Evolutionary conservation across 495 filamentous ascomycete species (phyloP).

Genomic region (Friedmanniomyces simplex): DNA sequence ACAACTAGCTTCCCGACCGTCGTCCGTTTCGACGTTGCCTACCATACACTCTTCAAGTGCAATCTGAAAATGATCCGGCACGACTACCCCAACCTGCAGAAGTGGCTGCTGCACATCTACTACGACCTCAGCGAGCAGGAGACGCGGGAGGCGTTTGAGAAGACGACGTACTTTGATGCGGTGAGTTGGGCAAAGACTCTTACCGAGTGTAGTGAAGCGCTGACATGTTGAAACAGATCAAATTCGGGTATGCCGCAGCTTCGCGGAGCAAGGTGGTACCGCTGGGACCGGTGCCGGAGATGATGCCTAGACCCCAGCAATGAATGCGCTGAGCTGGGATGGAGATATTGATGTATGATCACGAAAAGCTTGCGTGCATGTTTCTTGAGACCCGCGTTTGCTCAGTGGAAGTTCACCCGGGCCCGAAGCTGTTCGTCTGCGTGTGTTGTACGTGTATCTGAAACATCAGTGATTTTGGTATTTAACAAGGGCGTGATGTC

Average conservation of each 20-base stretch:
- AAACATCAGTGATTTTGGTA: no score
- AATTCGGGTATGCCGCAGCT: constrained; percentile 24
- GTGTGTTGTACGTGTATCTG: no score
- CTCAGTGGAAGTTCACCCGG: no score
- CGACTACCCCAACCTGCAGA: constrained; percentile 41
- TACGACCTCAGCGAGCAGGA: no score
- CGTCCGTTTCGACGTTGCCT: constrained; percentile 36
- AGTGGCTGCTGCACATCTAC: constrained; percentile 44
- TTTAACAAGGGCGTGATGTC: no score
- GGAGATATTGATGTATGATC: background rate
- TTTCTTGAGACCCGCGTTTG: no score
- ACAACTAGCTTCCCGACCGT: no score
- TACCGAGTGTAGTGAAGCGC: background rate
- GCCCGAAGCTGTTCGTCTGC: no score
- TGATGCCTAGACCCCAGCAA: constrained; percentile 30
- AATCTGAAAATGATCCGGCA: constrained; percentile 45
- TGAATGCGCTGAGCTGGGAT: background rate
- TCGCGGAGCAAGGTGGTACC: constrained; percentile 44
- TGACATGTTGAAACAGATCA: constrained; percentile 17
- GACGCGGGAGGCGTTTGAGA: constrained; percentile 27
- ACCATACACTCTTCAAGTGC: constrained; percentile 50
- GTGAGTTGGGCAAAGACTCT: constrained; percentile 31
- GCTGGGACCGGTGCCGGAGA: constrained; percentile 53
- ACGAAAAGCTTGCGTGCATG: no score
- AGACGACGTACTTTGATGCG: constrained; percentile 34